Conservation (phyloP, 2,329 filamentous ascomycete species). For the Sclerotinia nivalis region DNA sequence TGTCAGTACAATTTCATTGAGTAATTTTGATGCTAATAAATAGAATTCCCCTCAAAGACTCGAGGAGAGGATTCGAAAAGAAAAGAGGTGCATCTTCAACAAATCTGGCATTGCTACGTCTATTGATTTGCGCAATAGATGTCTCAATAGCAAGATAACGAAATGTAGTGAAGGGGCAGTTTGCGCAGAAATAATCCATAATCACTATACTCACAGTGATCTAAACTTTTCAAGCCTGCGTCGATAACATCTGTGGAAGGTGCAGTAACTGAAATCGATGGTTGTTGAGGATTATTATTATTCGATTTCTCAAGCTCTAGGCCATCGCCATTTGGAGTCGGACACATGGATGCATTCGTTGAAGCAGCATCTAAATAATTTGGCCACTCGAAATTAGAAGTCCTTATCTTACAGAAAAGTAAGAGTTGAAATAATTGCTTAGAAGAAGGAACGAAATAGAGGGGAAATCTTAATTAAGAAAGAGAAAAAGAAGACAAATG, state of each 20-base stretch:
- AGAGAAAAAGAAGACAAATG: not conserved
- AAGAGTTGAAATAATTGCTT: not conserved
- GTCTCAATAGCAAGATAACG: not conserved
- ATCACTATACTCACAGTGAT: slow-evolving; percentile 62
- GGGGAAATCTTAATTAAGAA: slow-evolving; percentile 21
- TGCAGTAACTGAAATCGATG: slow-evolving; percentile 36
- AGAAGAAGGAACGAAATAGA: slow-evolving; percentile 30
- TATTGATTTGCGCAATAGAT: not conserved
- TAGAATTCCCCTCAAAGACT: not conserved
- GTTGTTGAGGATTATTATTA: slow-evolving; percentile 31
- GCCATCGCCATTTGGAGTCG: slow-evolving; percentile 40
- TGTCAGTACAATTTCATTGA: slow-evolving; percentile 15
- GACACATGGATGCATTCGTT: slow-evolving; percentile 42
- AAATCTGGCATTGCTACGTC: not conserved
- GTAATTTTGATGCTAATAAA: not conserved
- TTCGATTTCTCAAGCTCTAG: slow-evolving; percentile 39
- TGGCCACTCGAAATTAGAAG: not conserved
- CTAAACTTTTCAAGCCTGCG: slow-evolving; percentile 76
- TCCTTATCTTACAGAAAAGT: not conserved
- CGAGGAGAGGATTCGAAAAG: not conserved
- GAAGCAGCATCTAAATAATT: slow-evolving; percentile 34
- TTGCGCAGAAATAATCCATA: not conserved
- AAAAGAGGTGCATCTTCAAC: not conserved
- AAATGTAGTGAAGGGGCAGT: not conserved
- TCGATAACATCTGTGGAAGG: slow-evolving; percentile 50